Evolutionary conservation across 768 basidiomycete genomes (phyloP), one percentile per base, ranked within the genome.

Genomic region (Infundibulicybe gibba): DNA sequence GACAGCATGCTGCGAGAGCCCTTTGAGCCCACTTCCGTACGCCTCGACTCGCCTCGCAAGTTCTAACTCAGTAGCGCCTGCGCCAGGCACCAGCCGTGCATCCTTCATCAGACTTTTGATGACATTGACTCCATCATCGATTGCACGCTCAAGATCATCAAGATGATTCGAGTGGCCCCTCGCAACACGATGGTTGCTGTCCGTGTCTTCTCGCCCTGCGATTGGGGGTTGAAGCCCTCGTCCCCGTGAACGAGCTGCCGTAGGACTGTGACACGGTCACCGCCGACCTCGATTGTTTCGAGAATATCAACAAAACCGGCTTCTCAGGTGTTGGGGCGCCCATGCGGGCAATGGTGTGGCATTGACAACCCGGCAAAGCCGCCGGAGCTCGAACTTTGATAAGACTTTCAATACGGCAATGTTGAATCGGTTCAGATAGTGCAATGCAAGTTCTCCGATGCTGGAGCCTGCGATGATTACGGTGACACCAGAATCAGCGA

Each of bases 321-420:
- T 69, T 99, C 97, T 99, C 97, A 0, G 93, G 81, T 11, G 92
- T 97, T 4, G 97, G 97, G 0, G 93, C 91, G 48, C 97, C 97
- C 51, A 99, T 77, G 40, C 97, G 87, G 1, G 97, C 94, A 99
- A 83, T 3, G 97, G 97, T 0, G 93, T 97, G 10, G 95, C 97
- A 52, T 91, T 91, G 54, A 93, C 91, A 54, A 99, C 97, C 41
- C 94, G 88, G 67, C 92, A 95, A 12, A 97, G 71, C 1, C 97
- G 76, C 43, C 95, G 87, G 12, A 99, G 82, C 54, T 99, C 95
- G 66, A 99, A 99, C 67, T 99, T 99, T 61, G 93, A 97, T 48
- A 95, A 80, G 21, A 98, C 91, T 66, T 97, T 97, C 68, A 99
- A 80, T 55, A 98, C 93, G 58, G 92, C 91, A 66, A 99, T 92